Conservation (phyloP, 768 basidiomycete genomes). For the Butyriboletus loyo region DNA sequence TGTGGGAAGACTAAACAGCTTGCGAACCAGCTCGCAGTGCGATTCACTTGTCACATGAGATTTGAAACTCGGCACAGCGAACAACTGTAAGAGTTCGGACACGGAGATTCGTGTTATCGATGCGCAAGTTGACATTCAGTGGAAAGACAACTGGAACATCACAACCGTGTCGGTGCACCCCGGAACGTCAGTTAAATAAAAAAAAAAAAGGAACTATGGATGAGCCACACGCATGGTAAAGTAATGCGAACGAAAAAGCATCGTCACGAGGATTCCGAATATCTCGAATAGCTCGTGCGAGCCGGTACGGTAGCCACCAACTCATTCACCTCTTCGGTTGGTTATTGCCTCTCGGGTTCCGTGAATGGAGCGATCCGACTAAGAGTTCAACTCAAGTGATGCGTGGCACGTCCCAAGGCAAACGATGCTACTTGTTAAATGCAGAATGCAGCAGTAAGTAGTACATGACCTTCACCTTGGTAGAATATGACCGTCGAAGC, state of each 20-base stretch:
- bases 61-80: too few relatives aligned
- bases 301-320: too few relatives aligned
- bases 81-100: too few relatives aligned
- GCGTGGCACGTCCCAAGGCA: background rate
- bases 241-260: too few relatives aligned
- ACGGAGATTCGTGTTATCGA: too few relatives aligned
- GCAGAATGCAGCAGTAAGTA: background rate
- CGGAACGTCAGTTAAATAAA: too few relatives aligned
- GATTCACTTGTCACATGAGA: too few relatives aligned
- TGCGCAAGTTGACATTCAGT: too few relatives aligned
- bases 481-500: background rate
- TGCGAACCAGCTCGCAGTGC: too few relatives aligned
- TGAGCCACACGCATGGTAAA: background rate
- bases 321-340: background rate
- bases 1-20: too few relatives aligned
- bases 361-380: background rate
- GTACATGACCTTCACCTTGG: slow-evolving; percentile 8
- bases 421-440: slow-evolving; percentile 1
- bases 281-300: background rate
- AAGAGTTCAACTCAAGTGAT: background rate
- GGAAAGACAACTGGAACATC: too few relatives aligned
- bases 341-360: background rate
- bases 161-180: too few relatives aligned
- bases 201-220: background rate
- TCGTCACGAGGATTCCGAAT: background rate